Evolutionary conservation across 306 rosid genomes (phyloP), one percentile per base, ranked within the genome.

Genomic region (Casuarina equisetifolia): DNA sequence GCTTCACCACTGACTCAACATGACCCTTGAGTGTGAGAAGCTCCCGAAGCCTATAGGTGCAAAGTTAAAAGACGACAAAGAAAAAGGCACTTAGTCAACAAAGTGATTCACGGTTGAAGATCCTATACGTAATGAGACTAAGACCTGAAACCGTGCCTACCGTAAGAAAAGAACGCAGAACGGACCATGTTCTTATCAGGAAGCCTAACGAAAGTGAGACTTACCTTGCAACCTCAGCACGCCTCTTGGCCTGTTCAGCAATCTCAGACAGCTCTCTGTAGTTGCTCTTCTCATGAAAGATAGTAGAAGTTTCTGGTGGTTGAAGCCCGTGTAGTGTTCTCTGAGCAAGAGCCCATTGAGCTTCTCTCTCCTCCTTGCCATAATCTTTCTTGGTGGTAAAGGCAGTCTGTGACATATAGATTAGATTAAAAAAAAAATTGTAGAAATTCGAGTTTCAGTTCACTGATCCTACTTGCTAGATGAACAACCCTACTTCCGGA

Each of bases 321-420:
- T 95, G 96, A 82, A 95, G 97, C 16, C 99, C 99, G 67, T 95
- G 99, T 25, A 95, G 79, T 48, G 99, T 95, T 82, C 99, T 91
- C 79, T 95, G 99, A 83, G 99, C 99, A 85, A 35, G 94, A 70
- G 99, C 99, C 99, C 99, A 95, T 49, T 95, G 99, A 81, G 99
- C 99, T 81, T 95, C 99, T 80, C 99, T 91, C 76, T 95, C 96
- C 52, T 81, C 99, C 44, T 86, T 95, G 35, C 99, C 99, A 39
- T 91, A 95, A 78, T 95, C 94, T 91, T 95, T 95, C 97, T 95
- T 95, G 83, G 99, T 91, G 82, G 99, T 95, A 88, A 95, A 95
- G 75, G 99, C 99, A 80, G 99, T 95, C 99, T 95, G 83, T 75
- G 78, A 46, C 75, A 62, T 64, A 25, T 25, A 25, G 32, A 25